A percentile compares a stretch with the other conserved stretches of the same genome.
These are phyloP conservation scores for Vanrija sp. DNA, from an alignment of 1,284 basidiomycete genomes.

Conservation along the genomic window DNA sequence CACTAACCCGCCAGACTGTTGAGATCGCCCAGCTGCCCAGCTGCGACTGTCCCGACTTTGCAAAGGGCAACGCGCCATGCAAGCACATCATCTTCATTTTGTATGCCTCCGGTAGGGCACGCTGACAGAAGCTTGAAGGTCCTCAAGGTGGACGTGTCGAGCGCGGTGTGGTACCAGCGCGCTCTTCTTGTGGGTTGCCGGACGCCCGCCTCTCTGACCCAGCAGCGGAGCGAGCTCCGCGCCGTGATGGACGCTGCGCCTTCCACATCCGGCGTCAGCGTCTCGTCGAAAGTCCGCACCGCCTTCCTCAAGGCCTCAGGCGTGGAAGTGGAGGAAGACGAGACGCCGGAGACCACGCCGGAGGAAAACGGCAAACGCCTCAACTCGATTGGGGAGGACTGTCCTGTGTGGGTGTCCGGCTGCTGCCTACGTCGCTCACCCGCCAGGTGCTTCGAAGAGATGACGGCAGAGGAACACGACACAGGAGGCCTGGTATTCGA, in stretches of 20 bases:
- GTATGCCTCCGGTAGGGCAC: slow-evolving; percentile 15
- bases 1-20: slow-evolving; percentile 23
- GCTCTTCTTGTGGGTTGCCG: slow-evolving; percentile 23
- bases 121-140: slow-evolving; percentile 31
- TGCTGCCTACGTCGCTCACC: neutral
- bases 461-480: slow-evolving; percentile 25
- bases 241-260: slow-evolving; percentile 14
- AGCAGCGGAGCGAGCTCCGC: slow-evolving; percentile 1
- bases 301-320: slow-evolving; percentile 28
- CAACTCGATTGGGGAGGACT: slow-evolving; percentile 33
- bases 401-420: slow-evolving; percentile 28
- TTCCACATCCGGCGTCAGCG: slow-evolving; percentile 12
- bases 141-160: slow-evolving; percentile 26
- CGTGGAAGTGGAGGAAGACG: slow-evolving; percentile 3
- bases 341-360: slow-evolving; percentile 1
- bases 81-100: slow-evolving; percentile 44
- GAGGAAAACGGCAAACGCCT: slow-evolving; percentile 12
- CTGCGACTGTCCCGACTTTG: slow-evolving; percentile 39
- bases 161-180: slow-evolving; percentile 34
- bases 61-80: slow-evolving; percentile 35
- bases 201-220: neutral
- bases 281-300: slow-evolving; percentile 12
- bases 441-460: slow-evolving; percentile 35
- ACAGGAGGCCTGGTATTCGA: slow-evolving; percentile 27
- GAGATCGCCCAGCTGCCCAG: slow-evolving; percentile 17